Evolutionary conservation across 148 eudicot genomes (phyloP).

Genomic region (Rhododendron griersonianum): DNA sequence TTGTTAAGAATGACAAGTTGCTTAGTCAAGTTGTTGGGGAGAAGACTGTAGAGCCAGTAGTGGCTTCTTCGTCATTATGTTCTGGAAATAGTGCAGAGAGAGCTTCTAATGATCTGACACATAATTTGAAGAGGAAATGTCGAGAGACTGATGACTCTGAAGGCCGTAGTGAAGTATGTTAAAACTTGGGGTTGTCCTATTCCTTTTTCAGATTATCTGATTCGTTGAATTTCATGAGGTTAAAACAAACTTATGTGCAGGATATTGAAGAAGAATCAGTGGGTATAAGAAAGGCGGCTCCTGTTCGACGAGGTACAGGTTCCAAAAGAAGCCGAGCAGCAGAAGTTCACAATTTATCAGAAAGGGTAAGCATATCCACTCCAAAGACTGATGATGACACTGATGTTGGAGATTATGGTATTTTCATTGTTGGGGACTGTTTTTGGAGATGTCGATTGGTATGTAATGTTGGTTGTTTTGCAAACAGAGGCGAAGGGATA

Average conservation of each 20-base stretch:
- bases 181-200: neutral
- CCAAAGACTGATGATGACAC: neutral
- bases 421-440: neutral
- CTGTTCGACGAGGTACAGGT: slow-evolving; percentile 48
- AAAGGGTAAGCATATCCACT: slow-evolving; percentile 58
- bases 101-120: slow-evolving; percentile 53
- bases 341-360: slow-evolving; percentile 96
- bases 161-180: slow-evolving; percentile 67
- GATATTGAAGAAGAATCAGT: slow-evolving; percentile 85
- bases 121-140: slow-evolving; percentile 56
- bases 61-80: slow-evolving; percentile 81
- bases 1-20: slow-evolving; percentile 2
- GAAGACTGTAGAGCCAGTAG: slow-evolving; percentile 46
- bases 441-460: slow-evolving; percentile 6
- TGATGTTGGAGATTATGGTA: neutral
- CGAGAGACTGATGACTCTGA: slow-evolving; percentile 76
- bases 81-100: slow-evolving; percentile 82
- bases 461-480: slow-evolving; percentile 8
- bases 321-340: slow-evolving; percentile 98
- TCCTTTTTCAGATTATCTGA: neutral
- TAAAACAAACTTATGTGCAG: slow-evolving; percentile 32
- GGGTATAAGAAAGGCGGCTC: slow-evolving; percentile 48
- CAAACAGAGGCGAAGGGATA: slow-evolving; percentile 87
- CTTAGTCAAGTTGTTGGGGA: slow-evolving; percentile 21
- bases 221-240: neutral